Evolutionary conservation across 2,329 filamentous ascomycete species (phyloP).

Genomic region (Cytospora paraplurivora): DNA sequence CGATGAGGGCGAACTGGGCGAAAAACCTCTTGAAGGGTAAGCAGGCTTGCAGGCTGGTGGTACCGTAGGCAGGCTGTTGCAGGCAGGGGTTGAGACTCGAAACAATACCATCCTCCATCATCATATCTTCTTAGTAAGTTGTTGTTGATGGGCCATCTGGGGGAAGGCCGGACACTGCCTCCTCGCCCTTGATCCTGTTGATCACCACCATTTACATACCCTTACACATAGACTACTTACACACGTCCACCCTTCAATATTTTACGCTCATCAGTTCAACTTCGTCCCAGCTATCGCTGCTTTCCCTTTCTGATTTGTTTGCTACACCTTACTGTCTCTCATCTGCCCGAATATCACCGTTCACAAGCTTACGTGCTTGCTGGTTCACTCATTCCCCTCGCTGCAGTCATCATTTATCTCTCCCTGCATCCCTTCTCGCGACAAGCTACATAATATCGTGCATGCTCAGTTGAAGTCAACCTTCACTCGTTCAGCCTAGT

Average conservation of each 20-base stretch:
- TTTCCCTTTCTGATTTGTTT: not conserved
- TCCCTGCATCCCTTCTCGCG: not conserved
- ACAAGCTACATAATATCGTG: not conserved
- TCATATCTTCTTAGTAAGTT: not conserved
- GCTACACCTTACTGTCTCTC: not conserved
- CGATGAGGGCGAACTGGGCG: no score
- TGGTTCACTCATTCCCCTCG: not conserved
- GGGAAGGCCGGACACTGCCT: not conserved
- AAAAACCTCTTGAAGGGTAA: no score
- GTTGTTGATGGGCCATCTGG: not conserved
- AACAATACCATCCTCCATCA: conserved; percentile 2
- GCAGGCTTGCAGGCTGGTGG: not conserved
- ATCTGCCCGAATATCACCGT: not conserved
- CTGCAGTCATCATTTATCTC: not conserved
- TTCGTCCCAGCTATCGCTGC: not conserved
- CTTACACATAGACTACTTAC: not conserved
- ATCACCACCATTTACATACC: not conserved
- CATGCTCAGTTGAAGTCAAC: not conserved
- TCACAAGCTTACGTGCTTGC: not conserved
- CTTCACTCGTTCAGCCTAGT: not conserved
- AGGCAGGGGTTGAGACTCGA: conserved; percentile 3
- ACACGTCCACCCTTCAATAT: not conserved
- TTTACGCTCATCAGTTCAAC: not conserved
- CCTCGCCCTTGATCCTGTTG: not conserved
- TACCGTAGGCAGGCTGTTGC: not conserved